Conservation (phyloP, 108 stramenopile species). For the Conticribra guillardii region DNA sequence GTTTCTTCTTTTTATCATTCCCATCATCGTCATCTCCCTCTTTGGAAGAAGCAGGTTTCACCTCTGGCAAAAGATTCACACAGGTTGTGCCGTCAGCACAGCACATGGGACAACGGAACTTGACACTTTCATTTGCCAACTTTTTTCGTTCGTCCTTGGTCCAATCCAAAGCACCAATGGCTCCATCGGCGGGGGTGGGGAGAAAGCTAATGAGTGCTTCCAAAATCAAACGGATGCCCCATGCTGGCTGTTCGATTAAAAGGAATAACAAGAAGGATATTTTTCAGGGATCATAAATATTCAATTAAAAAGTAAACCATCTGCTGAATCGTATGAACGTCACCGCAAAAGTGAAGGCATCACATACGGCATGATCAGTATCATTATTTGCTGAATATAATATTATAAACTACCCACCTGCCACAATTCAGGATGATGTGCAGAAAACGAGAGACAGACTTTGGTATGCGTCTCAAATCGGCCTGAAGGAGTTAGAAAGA, state of each 20-base stretch:
- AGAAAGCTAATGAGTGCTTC: conserved; percentile 97
- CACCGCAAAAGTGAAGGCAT: too few relatives aligned
- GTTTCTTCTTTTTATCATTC: conserved; percentile 22
- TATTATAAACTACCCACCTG: conserved; percentile 14
- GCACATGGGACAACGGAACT: conserved; percentile 60
- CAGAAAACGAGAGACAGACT: conserved; percentile 94
- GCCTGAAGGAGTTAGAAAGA: conserved; percentile 95
- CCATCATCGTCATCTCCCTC: conserved; percentile 9
- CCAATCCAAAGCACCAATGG: conserved; percentile 96
- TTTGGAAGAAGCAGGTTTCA: conserved; percentile 21
- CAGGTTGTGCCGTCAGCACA: conserved; percentile 46
- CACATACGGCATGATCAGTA: too few relatives aligned
- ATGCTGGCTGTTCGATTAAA: conserved; percentile 47
- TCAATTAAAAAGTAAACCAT: too few relatives aligned
- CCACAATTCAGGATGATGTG: conserved; percentile 98
- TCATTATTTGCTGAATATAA: too few relatives aligned
- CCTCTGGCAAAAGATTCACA: conserved; percentile 58
- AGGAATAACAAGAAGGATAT: conserved; percentile 8
- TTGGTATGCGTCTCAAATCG: conserved; percentile 95
- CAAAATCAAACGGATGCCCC: conserved; percentile 96
- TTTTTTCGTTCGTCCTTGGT: conserved; percentile 69
- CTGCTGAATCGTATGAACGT: too few relatives aligned
- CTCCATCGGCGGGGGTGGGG: conserved; percentile 94
- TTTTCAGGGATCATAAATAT: conserved; percentile 46
- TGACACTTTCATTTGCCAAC: conserved; percentile 68